Evolutionary conservation across 2,329 filamentous ascomycete species (phyloP).

Genomic region (Talaromyces pinophilus): DNA sequence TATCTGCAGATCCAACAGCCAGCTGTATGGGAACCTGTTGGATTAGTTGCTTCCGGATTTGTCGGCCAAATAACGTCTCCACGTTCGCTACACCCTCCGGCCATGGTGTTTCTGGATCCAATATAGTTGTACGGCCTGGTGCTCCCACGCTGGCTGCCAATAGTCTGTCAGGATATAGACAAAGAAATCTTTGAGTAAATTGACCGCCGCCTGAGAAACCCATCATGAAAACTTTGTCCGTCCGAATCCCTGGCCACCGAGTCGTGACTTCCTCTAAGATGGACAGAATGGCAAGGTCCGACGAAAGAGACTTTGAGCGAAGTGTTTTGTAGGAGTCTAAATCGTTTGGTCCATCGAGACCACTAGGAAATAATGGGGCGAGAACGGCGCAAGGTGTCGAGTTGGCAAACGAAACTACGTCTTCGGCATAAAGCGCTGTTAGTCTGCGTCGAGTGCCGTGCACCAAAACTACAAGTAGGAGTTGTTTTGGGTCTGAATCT

Average conservation of each 20-base stretch:
- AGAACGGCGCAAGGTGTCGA: conserved; percentile 32
- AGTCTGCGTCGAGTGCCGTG: conserved; percentile 34
- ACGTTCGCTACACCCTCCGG: conserved; percentile 11
- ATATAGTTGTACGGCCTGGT: conserved; percentile 31
- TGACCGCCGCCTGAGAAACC: conserved; percentile 39
- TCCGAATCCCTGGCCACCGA: conserved; percentile 34
- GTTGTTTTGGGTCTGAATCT: neutral
- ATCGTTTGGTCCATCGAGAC: conserved; percentile 34
- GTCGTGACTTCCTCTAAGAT: conserved; percentile 35
- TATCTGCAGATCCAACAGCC: conserved; percentile 6
- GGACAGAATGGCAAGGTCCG: conserved; percentile 32
- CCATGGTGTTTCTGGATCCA: conserved; percentile 27
- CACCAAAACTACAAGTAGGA: conserved; percentile 34
- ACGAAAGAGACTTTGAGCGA: conserved; percentile 28
- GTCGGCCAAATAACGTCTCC: conserved; percentile 2
- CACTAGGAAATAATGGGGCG: conserved; percentile 35
- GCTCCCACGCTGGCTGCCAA: conserved; percentile 35
- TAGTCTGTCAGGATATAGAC: conserved; percentile 35
- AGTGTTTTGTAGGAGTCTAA: conserved; percentile 35
- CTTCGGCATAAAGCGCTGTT: conserved; percentile 21
- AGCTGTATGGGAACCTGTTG: conserved; percentile 2
- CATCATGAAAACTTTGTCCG: conserved; percentile 32
- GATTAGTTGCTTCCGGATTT: neutral
- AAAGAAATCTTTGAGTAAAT: conserved; percentile 37
- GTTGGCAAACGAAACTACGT: conserved; percentile 30